Percentiles rank a stretch among this genome's conserved stretches.
phyloP scores from a whole-genome alignment of 208 protist genomes.

The Phytomonas sp. region DNA sequence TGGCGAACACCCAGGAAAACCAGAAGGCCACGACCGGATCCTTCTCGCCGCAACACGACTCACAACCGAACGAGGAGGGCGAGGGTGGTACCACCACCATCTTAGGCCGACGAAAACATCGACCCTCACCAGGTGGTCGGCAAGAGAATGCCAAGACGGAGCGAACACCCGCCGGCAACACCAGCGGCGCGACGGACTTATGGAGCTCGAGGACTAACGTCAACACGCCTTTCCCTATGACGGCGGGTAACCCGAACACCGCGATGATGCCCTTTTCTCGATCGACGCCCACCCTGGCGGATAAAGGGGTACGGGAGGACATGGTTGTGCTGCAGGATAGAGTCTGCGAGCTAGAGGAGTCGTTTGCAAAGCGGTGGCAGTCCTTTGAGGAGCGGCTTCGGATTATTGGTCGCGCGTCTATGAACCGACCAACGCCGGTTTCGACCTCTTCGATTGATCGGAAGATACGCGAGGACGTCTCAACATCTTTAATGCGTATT shows the following conservation, averaged over 20 bases:
- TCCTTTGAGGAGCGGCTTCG: constrained; percentile 78
- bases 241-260: neutral
- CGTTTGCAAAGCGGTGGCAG: constrained; percentile 62
- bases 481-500: constrained; percentile 74
- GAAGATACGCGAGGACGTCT: constrained; percentile 81
- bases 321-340: constrained; percentile 32
- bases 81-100: neutral
- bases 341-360: constrained; percentile 69
- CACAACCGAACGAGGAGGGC: neutral
- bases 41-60: constrained; percentile 5
- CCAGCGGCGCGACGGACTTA: neutral
- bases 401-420: constrained; percentile 67
- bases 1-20: constrained; percentile 3
- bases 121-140: too few relatives aligned
- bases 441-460: constrained; percentile 42
- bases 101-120: too few relatives aligned
- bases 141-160: too few relatives aligned
- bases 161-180: too few relatives aligned
- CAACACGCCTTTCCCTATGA: constrained; percentile 1
- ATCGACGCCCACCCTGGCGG: constrained; percentile 11
- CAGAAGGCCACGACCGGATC: neutral
- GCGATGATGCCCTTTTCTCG: constrained; percentile 1
- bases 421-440: constrained; percentile 28
- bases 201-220: neutral
- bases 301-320: constrained; percentile 40